Conservation (phyloP, 129 eudicot species). For the Daucus carota region DH1_v3.0 NC_030381.2:11350501-11351000, state of each 20-base stretch:
- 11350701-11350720: neutral
- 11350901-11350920: neutral
- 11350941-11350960: constrained; percentile 32
- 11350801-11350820: neutral
- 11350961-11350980: constrained; percentile 93
- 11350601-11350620: neutral
- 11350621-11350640: constrained; percentile 55
- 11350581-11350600: neutral
- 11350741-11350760: no score
- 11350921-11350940: neutral
- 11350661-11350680: constrained; percentile 91
- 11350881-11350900: neutral
- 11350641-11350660: constrained; percentile 97
- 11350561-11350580: neutral
- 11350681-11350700: constrained; percentile 89
- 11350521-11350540: neutral
- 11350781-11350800: neutral
- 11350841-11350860: neutral
- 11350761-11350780: neutral
- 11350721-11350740: no score
- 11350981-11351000: constrained; percentile 96
- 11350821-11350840: neutral
- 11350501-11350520: neutral
- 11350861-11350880: neutral
- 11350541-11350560: neutral